Evolutionary conservation across 73 alveolate genomes (phyloP).

Genomic region (Tetrahymena thermophila): DNA sequence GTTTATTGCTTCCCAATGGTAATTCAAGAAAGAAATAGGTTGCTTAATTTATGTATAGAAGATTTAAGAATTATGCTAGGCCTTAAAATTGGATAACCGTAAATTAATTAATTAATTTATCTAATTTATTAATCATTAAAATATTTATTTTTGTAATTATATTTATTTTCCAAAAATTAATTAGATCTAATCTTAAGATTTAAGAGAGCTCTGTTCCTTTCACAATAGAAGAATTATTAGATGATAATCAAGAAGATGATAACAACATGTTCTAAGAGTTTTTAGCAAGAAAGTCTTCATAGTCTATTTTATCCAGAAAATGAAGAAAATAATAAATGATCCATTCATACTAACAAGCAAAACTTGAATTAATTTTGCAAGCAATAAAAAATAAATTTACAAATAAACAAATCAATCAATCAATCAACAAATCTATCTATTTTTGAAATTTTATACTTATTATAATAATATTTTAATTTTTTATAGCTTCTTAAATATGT

Average conservation of each 20-base stretch:
- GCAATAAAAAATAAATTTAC: no score
- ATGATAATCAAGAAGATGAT: neutral
- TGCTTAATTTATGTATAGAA: neutral
- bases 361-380: neutral
- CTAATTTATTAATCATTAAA: neutral
- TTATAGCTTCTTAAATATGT: neutral
- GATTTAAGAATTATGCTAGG: neutral
- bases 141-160: no score
- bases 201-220: neutral
- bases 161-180: neutral
- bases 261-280: neutral
- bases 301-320: neutral
- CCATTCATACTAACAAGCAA: neutral
- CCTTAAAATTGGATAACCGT: neutral
- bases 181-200: neutral
- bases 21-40: neutral
- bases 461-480: no score
- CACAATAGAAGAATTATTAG: neutral
- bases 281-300: neutral
- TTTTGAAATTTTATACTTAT: no score
- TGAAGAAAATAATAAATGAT: neutral
- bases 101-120: no score
- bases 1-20: neutral
- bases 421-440: no score
- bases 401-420: no score